A percentile compares a stretch with the other conserved stretches of the same genome.
These are phyloP conservation scores for Silene vulgaris DNA, from an alignment of 179 eudicot species.

Conservation along the genomic window DNA sequence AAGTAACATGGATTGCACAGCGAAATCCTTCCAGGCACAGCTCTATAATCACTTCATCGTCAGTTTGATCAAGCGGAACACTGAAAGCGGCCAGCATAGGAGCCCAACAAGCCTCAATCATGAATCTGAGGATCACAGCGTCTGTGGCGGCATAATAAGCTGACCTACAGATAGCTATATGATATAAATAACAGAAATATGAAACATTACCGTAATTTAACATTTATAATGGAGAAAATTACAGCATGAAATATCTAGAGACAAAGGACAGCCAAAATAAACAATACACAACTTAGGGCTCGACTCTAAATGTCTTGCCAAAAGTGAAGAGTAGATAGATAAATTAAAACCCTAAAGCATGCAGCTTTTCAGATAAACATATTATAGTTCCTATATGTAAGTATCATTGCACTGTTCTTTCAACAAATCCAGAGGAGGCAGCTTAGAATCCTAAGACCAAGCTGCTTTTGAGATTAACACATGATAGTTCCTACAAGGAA, in stretches of 20 bases:
- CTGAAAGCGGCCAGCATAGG: slow-evolving; percentile 99
- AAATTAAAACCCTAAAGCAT: too few relatives aligned
- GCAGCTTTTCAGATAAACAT: too few relatives aligned
- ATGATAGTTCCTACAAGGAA: neutral
- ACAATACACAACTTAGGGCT: neutral
- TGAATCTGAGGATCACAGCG: slow-evolving; percentile 85
- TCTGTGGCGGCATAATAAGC: slow-evolving; percentile 97
- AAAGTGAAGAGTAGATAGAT: too few relatives aligned
- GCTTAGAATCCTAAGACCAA: neutral
- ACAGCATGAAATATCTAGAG: neutral
- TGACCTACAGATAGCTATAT: slow-evolving; percentile 66
- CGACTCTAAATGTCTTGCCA: neutral
- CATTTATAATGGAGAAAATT: neutral
- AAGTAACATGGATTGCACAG: slow-evolving; percentile 87
- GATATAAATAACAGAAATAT: slow-evolving; percentile 25
- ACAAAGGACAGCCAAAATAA: neutral
- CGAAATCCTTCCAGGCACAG: slow-evolving; percentile 90
- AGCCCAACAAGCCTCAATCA: slow-evolving; percentile 99
- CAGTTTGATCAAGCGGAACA: slow-evolving; percentile 98
- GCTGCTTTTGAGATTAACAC: neutral
- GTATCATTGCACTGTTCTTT: neutral
- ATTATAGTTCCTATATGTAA: too few relatives aligned
- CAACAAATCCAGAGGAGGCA: neutral
- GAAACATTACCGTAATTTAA: neutral
- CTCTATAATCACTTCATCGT: slow-evolving; percentile 69